Base-by-base conservation (phyloP, 2,329 filamentous ascomycete genomes). In the Aureobasidium sp. region DNA sequence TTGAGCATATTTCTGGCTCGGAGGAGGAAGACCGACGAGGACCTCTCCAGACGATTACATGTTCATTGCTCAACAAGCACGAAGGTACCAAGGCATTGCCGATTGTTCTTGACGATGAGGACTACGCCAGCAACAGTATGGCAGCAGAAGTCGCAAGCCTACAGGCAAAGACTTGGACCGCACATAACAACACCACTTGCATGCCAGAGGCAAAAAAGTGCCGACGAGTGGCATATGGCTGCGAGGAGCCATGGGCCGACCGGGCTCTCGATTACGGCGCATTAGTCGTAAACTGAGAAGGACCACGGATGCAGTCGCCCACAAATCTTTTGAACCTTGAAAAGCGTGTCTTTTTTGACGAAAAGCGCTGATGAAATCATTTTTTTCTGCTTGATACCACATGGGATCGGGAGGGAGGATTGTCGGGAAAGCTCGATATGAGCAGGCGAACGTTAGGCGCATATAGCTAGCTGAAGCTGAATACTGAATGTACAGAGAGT, bases 61-160 rank as follows among this genome's bases (percentile, higher is more conserved):
- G 36, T 15, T 58, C 55, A 31, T 14, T 58, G 55, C 42, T 58
- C 34, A 36, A 29, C 8, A 22, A 39, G 22, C 17, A 61, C 12
- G 36, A 52, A 8, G 58, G 58, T 3, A 45, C 25, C 12, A 52
- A 45, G 31, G 34, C 25, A 12, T 39, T 49, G 42, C 60, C 60
- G 5, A 62, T 55, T 36, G 22, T 62, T 31, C 27, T 62, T 7
- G 60, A 56, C 37, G 60, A 62, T 14, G 60, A 62, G 29, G 51
- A 60, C 44, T 51, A 36, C 45, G n/a, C 57, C 45, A 42, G 44
- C 45, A 60, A n/a, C 14, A 51, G 57, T 36, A 22, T 41, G 57
- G 57, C 55, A 48, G 55, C 55, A 45, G 55, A 59, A 37, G 42
- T 48, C 41, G 55, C 45, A n/a, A 20, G 44, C 5, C 14, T 22